phyloP scores from a whole-genome alignment of 441 rosid species.

The Adansonia madagascariensis region DNA sequence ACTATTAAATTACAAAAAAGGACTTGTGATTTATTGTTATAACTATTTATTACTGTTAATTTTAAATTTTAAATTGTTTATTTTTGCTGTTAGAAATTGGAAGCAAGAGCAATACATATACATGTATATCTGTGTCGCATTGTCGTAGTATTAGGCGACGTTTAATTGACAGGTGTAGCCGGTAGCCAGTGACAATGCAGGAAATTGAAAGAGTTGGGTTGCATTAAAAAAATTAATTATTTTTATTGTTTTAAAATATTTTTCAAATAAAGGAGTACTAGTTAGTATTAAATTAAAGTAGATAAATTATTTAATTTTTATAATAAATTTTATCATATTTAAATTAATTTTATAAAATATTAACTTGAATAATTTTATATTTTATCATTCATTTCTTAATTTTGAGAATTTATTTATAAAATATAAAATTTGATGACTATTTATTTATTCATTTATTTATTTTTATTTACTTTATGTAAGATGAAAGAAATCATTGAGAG shows the following conservation, averaged over 20 bases:
- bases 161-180: not conserved
- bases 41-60: not conserved
- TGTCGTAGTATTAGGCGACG: not conserved
- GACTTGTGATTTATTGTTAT: not conserved
- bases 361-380: too few species aligned
- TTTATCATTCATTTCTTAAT: not conserved
- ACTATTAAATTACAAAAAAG: constrained; percentile 42
- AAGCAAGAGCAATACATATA: too few species aligned
- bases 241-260: not conserved
- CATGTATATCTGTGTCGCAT: not conserved
- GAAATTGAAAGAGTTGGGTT: not conserved
- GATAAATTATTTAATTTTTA: too few species aligned
- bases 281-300: not conserved
- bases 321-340: too few species aligned
- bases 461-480: not conserved
- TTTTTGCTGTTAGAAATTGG: not conserved
- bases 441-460: too few species aligned
- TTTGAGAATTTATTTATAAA: not conserved
- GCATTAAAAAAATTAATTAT: not conserved
- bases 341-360: not conserved
- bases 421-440: not conserved
- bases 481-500: not conserved
- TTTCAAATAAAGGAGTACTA: not conserved
- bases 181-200: not conserved
- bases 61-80: not conserved